Evolutionary conservation across 176 grass and related monocot genomes (phyloP).

Genomic region (Aechmea fasciata): DNA sequence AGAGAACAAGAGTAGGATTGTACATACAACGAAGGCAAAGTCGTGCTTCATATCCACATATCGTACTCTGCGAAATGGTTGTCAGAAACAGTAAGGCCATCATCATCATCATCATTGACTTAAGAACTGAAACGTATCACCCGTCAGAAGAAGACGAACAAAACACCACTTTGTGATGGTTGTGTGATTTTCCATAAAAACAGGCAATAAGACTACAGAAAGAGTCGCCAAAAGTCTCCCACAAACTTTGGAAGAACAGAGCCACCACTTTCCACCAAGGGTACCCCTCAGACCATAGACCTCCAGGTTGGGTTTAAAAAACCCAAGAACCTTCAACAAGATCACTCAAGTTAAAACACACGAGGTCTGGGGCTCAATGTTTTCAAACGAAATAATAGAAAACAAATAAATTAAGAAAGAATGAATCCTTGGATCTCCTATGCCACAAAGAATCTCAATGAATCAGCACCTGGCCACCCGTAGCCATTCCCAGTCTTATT

Average conservation of each 20-base stretch:
- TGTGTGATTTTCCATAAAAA: constrained; percentile 51
- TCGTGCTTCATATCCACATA: constrained; percentile 99
- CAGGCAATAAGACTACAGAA: constrained; percentile 79
- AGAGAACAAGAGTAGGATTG: constrained; percentile 23
- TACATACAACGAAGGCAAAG: constrained; percentile 95
- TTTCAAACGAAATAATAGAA: constrained; percentile 28
- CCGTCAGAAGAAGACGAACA: constrained; percentile 25
- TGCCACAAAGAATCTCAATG: not conserved
- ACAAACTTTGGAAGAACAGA: constrained; percentile 69
- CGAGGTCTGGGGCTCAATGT: constrained; percentile 34
- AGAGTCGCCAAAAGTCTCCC: constrained; percentile 89
- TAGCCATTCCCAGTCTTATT: not conserved
- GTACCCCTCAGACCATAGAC: constrained; percentile 91
- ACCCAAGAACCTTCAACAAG: constrained; percentile 99
- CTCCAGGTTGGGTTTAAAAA: constrained; percentile 78
- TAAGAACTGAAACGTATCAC: constrained; percentile 48
- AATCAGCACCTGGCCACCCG: not conserved
- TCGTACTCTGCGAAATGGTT: constrained; percentile 96
- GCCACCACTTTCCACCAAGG: constrained; percentile 80
- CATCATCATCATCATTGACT: constrained; percentile 39
- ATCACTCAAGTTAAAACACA: constrained; percentile 87
- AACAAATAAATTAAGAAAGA: not conserved
- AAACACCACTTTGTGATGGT: constrained; percentile 6
- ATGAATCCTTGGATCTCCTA: not conserved
- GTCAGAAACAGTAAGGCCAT: constrained; percentile 81